Base-by-base conservation (phyloP, 2,329 filamentous ascomycete species). In the Cladosporium phlei region DNA sequence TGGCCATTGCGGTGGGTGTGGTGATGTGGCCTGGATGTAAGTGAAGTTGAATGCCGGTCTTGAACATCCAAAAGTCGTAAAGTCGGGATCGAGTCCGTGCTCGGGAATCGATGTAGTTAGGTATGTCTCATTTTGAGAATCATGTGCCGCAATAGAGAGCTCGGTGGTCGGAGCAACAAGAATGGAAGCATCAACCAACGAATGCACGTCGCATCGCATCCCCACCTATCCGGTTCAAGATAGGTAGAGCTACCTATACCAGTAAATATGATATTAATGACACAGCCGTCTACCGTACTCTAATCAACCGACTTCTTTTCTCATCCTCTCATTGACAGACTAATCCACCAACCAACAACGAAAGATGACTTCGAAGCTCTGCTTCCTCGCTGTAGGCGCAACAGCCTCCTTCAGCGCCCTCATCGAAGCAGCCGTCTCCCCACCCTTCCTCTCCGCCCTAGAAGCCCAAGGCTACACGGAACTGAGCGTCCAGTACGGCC, bases 351-450 rank as follows among this genome's bases (percentile, higher is more conserved):
- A n/a, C 38, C 17, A 14, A 24, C 17, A 24, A n/a, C 9, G 33
- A 21, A 42, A 47, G 17, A 17, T 48, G 33, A 9, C 50, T 37
- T 12, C 58, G 24, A 74, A 72, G 52, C 71, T 71, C 44, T 93
- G 87, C 63, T 86, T 98, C 55, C 84, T 96, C 46, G 97, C 93
- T 0, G 85, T 95, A 22, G 93, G 93, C 47, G 91, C 93, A 5
- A 98, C 91, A 0, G 89, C 90, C 12, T 79, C 85, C 16, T 98
- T 98, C 67, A 74, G 77, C 43, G 67, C 74, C 5, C 78, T 98
- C 2, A 77, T 95, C 47, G 68, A 75, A 33, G 78, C 83, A 24
- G 78, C 84, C 9, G 70, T 94, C 5, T 69, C 75, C 14, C 68
- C 76, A 0, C 57, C 65, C 0, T 90, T 93, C 60, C 73, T 94